Percentiles rank a stretch among this genome's conserved stretches.
These are phyloP conservation scores for Artemisia tridentata DNA, from an alignment of 129 eudicot species.

Conservation along the genomic window DNA sequence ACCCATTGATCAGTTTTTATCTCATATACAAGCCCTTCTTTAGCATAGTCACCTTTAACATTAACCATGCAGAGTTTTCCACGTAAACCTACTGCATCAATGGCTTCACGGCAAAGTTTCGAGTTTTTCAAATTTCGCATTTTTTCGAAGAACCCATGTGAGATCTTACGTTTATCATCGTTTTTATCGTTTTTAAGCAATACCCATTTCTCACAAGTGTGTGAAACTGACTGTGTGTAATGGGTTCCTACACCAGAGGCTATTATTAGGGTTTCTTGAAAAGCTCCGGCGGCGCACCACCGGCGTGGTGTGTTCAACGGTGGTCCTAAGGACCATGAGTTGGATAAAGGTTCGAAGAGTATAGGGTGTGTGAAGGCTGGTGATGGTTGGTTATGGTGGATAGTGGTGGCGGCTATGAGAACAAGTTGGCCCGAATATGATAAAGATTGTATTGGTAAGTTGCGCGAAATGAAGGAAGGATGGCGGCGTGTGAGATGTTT, in stretches of 20 bases:
- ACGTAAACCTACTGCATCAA: conserved; percentile 63
- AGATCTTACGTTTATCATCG: not conserved
- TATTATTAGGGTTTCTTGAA: conserved; percentile 35
- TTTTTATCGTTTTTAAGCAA: not conserved
- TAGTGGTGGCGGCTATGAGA: conserved; percentile 58
- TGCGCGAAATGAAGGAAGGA: conserved; percentile 64
- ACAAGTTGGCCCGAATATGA: conserved; percentile 38
- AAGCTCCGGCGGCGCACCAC: conserved; percentile 75
- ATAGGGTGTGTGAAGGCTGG: conserved; percentile 63
- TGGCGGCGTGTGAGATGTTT: conserved; percentile 43
- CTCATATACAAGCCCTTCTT: conserved; percentile 67
- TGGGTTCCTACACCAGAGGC: conserved; percentile 77
- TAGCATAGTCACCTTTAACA: conserved; percentile 67
- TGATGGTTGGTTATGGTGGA: conserved; percentile 17
- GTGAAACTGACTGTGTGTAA: conserved; percentile 45
- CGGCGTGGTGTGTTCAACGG: conserved; percentile 54
- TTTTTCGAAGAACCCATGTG: conserved; percentile 41
- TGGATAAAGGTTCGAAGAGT: conserved; percentile 44
- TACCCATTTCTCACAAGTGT: conserved; percentile 70
- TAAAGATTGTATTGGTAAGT: conserved; percentile 60
- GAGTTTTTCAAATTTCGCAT: conserved; percentile 40
- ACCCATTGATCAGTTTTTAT: conserved; percentile 46
- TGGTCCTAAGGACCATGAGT: conserved; percentile 48
- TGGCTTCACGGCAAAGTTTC: conserved; percentile 68
- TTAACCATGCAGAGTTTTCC: conserved; percentile 71